phyloP scores from a whole-genome alignment of 805 yeast species.

The Starmerella potacharoeniae region DNA sequence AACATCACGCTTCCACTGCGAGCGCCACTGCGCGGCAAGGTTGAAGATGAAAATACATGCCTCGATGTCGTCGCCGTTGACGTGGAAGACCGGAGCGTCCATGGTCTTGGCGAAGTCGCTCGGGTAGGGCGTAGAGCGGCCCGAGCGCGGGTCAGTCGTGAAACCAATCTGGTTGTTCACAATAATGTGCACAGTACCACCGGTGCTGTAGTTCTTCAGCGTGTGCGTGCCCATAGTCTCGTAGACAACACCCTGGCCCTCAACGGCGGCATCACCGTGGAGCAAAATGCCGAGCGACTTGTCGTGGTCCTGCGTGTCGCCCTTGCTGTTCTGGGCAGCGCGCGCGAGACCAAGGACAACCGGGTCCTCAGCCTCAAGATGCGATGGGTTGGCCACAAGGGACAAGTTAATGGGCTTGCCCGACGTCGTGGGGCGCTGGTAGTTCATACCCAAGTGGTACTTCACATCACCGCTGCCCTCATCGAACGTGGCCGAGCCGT shows the following conservation, averaged over 20 bases:
- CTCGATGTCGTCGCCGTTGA: conserved; percentile 96
- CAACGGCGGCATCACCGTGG: conserved; percentile 99
- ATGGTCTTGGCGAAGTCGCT: conserved; percentile 93
- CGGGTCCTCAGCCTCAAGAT: conserved; percentile 98
- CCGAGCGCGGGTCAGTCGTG: conserved; percentile 96
- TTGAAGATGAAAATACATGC: conserved; percentile 82
- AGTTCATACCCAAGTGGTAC: conserved; percentile 98
- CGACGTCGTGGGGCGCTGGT: conserved; percentile 96
- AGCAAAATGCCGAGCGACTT: conserved; percentile 86
- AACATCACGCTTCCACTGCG: conserved; percentile 90
- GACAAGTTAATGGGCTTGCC: conserved; percentile 94
- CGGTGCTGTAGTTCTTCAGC: conserved; percentile 91
- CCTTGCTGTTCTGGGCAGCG: conserved; percentile 85
- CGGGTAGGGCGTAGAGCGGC: conserved; percentile 96
- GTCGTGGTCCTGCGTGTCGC: conserved; percentile 60
- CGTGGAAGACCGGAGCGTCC: conserved; percentile 98
- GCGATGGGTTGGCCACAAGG: conserved; percentile 97
- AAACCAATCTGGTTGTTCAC: conserved; percentile 98
- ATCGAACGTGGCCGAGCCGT: conserved; percentile 79
- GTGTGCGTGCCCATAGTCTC: conserved; percentile 93
- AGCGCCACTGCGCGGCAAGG: conserved; percentile 98
- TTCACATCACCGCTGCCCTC: conserved; percentile 99
- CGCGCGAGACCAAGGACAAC: conserved; percentile 97
- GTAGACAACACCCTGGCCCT: conserved; percentile 98
- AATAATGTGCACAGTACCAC: conserved; percentile 95